Evolutionary conservation across 2,329 filamentous ascomycete genomes (phyloP).

Genomic region (Scytalidium lignicola): DNA sequence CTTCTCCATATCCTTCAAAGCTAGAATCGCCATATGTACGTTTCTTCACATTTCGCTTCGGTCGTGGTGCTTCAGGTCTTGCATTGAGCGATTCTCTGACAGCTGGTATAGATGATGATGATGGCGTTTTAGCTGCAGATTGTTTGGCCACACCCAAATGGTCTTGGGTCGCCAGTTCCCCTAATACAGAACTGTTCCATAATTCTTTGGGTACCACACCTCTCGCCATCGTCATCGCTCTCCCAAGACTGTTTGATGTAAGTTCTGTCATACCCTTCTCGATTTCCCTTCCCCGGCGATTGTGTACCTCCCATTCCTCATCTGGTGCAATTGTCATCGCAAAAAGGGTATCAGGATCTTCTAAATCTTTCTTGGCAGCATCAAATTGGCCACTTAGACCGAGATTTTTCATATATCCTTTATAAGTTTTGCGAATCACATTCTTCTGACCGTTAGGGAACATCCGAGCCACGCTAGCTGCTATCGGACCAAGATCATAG

Average conservation of each 20-base stretch:
- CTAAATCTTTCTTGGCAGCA: conserved; percentile 48
- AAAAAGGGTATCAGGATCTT: conserved; percentile 47
- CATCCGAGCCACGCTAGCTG: conserved; percentile 56
- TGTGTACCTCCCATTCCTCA: conserved; percentile 51
- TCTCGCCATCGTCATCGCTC: conserved; percentile 52
- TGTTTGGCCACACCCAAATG: neutral
- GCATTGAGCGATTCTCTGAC: conserved; percentile 26
- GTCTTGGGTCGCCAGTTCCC: conserved; percentile 38
- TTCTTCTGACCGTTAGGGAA: conserved; percentile 64
- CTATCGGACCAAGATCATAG: conserved; percentile 51
- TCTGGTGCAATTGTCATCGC: conserved; percentile 46
- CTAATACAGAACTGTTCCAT: conserved; percentile 56
- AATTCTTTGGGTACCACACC: conserved; percentile 48
- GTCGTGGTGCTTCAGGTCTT: conserved; percentile 37
- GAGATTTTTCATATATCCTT: conserved; percentile 61
- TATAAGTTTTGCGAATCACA: conserved; percentile 62
- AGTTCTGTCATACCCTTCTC: conserved; percentile 44
- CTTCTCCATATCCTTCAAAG: conserved; percentile 70
- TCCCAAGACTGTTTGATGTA: conserved; percentile 38
- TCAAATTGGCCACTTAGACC: conserved; percentile 59
- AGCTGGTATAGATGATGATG: conserved; percentile 7
- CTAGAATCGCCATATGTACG: conserved; percentile 70
- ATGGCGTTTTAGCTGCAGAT: neutral
- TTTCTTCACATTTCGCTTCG: conserved; percentile 66
- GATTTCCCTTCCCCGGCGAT: conserved; percentile 51